These are phyloP conservation scores for Ceraceosorus bombacis DNA, from an alignment of 1,284 basidiomycete species.

Conservation along the genomic window DNA sequence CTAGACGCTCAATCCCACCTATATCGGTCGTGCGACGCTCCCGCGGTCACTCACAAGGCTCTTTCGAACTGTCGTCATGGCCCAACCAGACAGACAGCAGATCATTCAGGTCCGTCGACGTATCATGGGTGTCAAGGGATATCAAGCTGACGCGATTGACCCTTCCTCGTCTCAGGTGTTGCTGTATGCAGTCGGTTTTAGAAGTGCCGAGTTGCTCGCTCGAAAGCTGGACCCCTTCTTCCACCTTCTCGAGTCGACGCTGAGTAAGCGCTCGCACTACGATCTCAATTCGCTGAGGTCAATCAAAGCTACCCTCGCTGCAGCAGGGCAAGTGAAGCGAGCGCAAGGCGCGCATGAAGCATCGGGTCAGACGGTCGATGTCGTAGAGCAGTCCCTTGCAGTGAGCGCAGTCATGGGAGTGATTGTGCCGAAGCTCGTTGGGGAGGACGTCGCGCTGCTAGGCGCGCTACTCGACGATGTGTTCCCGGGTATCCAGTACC, in stretches of 20 bases:
- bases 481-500: constrained; percentile 89
- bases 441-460: constrained; percentile 88
- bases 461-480: constrained; percentile 92
- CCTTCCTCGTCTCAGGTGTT: constrained; percentile 58
- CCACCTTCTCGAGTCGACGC: constrained; percentile 92
- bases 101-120: constrained; percentile 52
- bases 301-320: constrained; percentile 89
- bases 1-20: constrained; percentile 79
- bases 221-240: constrained; percentile 99
- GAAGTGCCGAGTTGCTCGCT: constrained; percentile 87
- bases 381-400: constrained; percentile 88
- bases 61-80: constrained; percentile 98
- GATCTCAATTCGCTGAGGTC: constrained; percentile 68
- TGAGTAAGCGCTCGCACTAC: constrained; percentile 95
- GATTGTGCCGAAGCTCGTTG: constrained; percentile 94
- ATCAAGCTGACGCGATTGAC: neutral
- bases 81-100: constrained; percentile 89
- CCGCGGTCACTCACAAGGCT: constrained; percentile 90
- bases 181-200: constrained; percentile 98
- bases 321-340: constrained; percentile 94
- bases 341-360: constrained; percentile 51
- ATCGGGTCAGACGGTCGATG: constrained; percentile 34
- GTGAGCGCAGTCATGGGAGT: constrained; percentile 99
- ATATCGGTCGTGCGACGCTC: constrained; percentile 91
- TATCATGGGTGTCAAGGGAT: too few species aligned